Evolutionary conservation across 2,329 filamentous ascomycete genomes (phyloP), one percentile per base, ranked within the genome.

Genomic region (Hansfordia pulvinata): DNA sequence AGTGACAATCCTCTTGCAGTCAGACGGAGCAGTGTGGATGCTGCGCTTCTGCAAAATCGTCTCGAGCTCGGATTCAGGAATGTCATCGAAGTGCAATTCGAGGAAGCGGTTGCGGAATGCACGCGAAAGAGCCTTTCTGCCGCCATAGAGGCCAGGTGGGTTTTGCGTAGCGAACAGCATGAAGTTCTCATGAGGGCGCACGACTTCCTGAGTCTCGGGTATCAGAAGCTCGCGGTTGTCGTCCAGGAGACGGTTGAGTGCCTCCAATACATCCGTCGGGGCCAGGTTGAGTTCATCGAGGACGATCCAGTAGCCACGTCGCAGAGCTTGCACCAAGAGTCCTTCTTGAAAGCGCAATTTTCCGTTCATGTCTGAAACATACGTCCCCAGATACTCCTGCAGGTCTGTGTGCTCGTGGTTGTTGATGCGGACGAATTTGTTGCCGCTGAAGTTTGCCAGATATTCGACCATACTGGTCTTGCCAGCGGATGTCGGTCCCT

Each of bases 401-500:
- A 99, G 60, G 50, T 99, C 90, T 0, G 90, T 98, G 45, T 98
- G 90, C 47, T 99, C 92, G 52, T 99, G 90, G 40, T 99, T 99
- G 56, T 99, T 99, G 61, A 99, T 98, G 33, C 90, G 75, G 22
- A 98, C 85, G 46, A 96, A 98, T 44, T 82, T 90, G 49, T 99
- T 93, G 4, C 92, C 90, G 17, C 85, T 96, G 29, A 82, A 79
- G 44, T 93, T 90, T n/a, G 92, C 88, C 19, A 99, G 66, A 47
- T 93, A 94, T 52, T 96, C 88, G 21, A 98, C 93, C 90, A 99
- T 98, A 52, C 88, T 96, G 0, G 90, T 99, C 54, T 99, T 99
- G 36, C 90, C 90, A 9, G 88, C 82, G 5, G 92, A 98, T 0
- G 90, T 99, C 9, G 92, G 90, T 4, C 90, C 90, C 52, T 99